Conservation (phyloP, 2,329 filamentous ascomycete genomes). For the Neofusicoccum parvum region DNA sequence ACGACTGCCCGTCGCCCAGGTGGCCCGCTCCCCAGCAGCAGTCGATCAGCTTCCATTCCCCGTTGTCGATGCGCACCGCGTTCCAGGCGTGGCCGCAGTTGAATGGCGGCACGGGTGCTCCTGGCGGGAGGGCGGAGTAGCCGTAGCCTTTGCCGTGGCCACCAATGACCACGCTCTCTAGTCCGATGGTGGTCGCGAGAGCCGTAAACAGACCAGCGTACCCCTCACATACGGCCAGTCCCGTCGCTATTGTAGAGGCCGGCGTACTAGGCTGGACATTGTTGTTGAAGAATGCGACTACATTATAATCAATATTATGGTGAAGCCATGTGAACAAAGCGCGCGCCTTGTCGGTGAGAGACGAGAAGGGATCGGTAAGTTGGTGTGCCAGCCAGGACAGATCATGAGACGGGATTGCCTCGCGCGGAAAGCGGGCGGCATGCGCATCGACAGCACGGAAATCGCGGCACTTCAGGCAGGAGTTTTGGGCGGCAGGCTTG, state of each 20-base stretch:
- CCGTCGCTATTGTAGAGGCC: constrained; percentile 71
- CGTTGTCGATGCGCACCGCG: constrained; percentile 81
- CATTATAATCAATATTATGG: constrained; percentile 88
- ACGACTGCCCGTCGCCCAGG: constrained; percentile 59
- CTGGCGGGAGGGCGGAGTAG: constrained; percentile 63
- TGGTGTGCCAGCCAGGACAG: constrained; percentile 75
- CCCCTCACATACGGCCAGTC: constrained; percentile 87
- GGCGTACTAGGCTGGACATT: constrained; percentile 69
- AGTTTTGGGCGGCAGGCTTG: constrained; percentile 29
- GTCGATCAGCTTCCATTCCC: constrained; percentile 89
- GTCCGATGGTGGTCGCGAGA: constrained; percentile 75
- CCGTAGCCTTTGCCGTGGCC: constrained; percentile 90
- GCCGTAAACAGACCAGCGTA: constrained; percentile 82
- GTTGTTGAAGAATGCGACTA: constrained; percentile 73
- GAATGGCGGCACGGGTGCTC: constrained; percentile 66
- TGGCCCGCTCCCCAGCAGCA: constrained; percentile 89
- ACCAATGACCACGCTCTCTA: constrained; percentile 73
- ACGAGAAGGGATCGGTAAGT: constrained; percentile 78
- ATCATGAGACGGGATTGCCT: constrained; percentile 68
- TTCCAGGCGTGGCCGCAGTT: constrained; percentile 85
- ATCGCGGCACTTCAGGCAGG: constrained; percentile 81
- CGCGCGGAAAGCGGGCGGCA: constrained; percentile 73
- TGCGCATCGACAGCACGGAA: constrained; percentile 80
- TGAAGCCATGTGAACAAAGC: constrained; percentile 95
- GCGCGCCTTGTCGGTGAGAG: constrained; percentile 85